phyloP scores from a whole-genome alignment of 177 flowering plant genomes.

The Tripterygium wilfordii region DNA sequence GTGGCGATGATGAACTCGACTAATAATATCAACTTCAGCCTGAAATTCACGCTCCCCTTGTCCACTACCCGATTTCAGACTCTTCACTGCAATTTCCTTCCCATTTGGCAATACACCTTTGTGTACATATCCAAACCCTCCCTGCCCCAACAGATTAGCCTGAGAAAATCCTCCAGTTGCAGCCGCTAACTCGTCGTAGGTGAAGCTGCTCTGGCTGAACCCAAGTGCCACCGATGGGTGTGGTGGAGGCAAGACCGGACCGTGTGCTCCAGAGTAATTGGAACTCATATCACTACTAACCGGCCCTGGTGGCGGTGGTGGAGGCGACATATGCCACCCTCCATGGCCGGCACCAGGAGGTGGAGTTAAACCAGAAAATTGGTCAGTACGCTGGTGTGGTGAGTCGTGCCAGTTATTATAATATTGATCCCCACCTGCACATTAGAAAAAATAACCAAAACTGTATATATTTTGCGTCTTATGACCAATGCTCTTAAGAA shows the following conservation, averaged over 20 bases:
- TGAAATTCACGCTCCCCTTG: conserved; percentile 88
- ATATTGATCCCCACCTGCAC: conserved; percentile 19
- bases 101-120: conserved; percentile 73
- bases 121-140: conserved; percentile 86
- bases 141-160: conserved; percentile 68
- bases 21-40: no score
- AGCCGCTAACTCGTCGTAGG: conserved; percentile 58
- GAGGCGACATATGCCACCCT: conserved; percentile 19
- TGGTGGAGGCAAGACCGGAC: conserved; percentile 35
- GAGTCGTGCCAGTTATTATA: conserved; percentile 20
- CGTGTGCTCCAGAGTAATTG: conserved; percentile 34
- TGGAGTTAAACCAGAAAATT: conserved; percentile 26
- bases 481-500: no score
- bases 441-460: no score
- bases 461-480: no score
- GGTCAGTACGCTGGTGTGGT: conserved; percentile 12
- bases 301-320: conserved; percentile 12
- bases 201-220: conserved; percentile 64
- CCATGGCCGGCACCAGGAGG: conserved; percentile 16
- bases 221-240: conserved; percentile 45
- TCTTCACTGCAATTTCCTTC: conserved; percentile 69
- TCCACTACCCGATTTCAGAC: conserved; percentile 78
- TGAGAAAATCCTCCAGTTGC: conserved; percentile 68
- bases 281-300: conserved; percentile 42
- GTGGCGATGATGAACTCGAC: conserved; percentile 79